Conservation (phyloP, 148 eudicot genomes). For the Polygonum aviculare region DNA sequence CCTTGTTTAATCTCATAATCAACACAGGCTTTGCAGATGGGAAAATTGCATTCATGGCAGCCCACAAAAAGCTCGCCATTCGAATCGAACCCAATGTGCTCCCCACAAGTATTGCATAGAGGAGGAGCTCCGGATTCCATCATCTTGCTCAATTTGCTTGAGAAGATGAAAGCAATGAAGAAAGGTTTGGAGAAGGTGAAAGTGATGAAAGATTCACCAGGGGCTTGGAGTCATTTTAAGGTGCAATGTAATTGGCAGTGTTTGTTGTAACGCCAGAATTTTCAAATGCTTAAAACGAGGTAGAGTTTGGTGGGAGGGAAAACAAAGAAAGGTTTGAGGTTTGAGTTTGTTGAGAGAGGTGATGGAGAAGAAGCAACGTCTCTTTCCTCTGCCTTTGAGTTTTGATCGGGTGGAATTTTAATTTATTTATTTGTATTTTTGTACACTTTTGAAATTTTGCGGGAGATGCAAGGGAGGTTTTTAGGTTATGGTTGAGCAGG, state of each 20-base stretch:
- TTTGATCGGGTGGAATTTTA: neutral
- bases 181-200: neutral
- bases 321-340: conserved; percentile 14
- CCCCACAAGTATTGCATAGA: conserved; percentile 74
- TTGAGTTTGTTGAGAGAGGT: conserved; percentile 11
- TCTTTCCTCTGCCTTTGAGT: conserved; percentile 7
- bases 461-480: conserved; percentile 60
- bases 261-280: conserved; percentile 6
- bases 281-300: conserved; percentile 5
- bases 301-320: conserved; percentile 2
- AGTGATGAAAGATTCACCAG: conserved; percentile 2
- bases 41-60: conserved; percentile 74
- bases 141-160: conserved; percentile 31
- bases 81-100: conserved; percentile 44
- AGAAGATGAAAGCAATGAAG: neutral
- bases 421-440: too few species aligned
- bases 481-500: conserved; percentile 28
- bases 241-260: conserved; percentile 3
- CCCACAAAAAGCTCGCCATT: conserved; percentile 79
- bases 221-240: conserved; percentile 3
- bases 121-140: conserved; percentile 65
- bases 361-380: conserved; percentile 35
- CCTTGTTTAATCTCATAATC: conserved; percentile 77
- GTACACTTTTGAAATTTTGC: conserved; percentile 35
- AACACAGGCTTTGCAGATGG: conserved; percentile 69